These are phyloP conservation scores for Mycena leptocephala DNA, from an alignment of 768 basidiomycete genomes.

Conservation along the genomic window DNA sequence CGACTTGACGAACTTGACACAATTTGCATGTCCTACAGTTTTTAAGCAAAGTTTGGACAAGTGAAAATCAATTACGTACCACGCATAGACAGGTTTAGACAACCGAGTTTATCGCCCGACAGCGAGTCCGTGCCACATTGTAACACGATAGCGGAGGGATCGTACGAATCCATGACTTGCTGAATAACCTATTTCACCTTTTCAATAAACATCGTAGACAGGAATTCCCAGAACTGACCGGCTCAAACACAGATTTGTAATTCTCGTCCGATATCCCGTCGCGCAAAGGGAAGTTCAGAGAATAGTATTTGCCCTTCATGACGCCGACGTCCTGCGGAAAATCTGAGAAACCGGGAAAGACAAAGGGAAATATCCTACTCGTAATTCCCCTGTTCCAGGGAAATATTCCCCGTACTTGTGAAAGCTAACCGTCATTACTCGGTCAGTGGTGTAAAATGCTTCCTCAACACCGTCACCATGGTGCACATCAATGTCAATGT, in stretches of 20 bases:
- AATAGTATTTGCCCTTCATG: slow-evolving; percentile 94
- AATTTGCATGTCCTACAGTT: slow-evolving; percentile 89
- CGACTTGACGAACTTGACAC: slow-evolving; percentile 96
- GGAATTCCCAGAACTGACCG: slow-evolving; percentile 70
- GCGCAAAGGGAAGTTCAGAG: slow-evolving; percentile 94
- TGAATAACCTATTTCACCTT: slow-evolving; percentile 79
- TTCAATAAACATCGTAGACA: background rate
- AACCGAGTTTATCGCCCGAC: slow-evolving; percentile 96
- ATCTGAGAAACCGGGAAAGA: slow-evolving; percentile 6
- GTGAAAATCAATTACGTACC: slow-evolving; percentile 59
- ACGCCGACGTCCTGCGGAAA: slow-evolving; percentile 87
- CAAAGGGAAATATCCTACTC: slow-evolving; percentile 64
- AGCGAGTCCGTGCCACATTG: slow-evolving; percentile 99
- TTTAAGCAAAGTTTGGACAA: background rate
- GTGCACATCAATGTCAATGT: slow-evolving; percentile 99
- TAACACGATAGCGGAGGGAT: slow-evolving; percentile 94
- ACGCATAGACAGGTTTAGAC: slow-evolving; percentile 96
- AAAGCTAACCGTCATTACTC: slow-evolving; percentile 98
- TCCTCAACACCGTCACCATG: slow-evolving; percentile 99
- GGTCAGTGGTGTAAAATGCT: slow-evolving; percentile 98
- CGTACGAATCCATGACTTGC: slow-evolving; percentile 95
- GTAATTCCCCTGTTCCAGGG: slow-evolving; percentile 97
- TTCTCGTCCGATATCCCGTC: slow-evolving; percentile 97
- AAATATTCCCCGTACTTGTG: slow-evolving; percentile 99
- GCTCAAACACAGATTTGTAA: slow-evolving; percentile 96